Conservation (phyloP, 2,329 filamentous ascomycete species). For the Cladosporium austrohemisphaericum region DNA sequence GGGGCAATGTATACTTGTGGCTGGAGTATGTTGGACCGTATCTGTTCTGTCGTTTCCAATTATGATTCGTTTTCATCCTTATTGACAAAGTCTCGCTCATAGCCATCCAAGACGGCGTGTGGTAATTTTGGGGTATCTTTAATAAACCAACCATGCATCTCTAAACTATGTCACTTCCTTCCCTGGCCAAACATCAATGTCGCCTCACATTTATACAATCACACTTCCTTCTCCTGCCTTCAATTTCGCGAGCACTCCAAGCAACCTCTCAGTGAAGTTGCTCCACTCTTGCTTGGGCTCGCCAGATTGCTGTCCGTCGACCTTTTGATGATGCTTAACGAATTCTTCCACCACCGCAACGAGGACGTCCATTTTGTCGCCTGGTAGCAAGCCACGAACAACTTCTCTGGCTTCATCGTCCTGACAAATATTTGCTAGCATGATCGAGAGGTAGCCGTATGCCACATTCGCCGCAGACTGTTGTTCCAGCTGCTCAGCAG, state of each 20-base stretch:
- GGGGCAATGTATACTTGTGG: no score
- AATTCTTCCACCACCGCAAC: slow-evolving; percentile 61
- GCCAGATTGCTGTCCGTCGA: slow-evolving; percentile 51
- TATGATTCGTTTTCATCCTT: no score
- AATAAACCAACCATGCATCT: not conserved
- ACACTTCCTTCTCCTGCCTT: slow-evolving; percentile 15
- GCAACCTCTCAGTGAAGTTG: slow-evolving; percentile 53
- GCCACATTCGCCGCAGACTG: slow-evolving; percentile 74
- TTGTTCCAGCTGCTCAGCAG: slow-evolving; percentile 64
- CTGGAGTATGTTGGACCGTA: no score
- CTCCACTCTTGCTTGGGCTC: slow-evolving; percentile 45
- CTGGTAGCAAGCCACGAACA: slow-evolving; percentile 38
- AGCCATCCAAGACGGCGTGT: no score
- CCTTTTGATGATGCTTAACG: slow-evolving; percentile 55
- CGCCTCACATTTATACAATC: not conserved
- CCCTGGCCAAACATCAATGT: not conserved
- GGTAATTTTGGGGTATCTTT: no score
- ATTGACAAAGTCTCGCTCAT: no score
- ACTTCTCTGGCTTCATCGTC: slow-evolving; percentile 40
- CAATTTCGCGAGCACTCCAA: slow-evolving; percentile 46
- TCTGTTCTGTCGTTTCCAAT: no score
- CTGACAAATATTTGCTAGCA: slow-evolving; percentile 77
- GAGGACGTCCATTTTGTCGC: slow-evolving; percentile 47
- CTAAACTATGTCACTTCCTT: not conserved
- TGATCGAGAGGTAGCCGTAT: slow-evolving; percentile 78